Conservation (phyloP, 106 monocot species). For the Acanthochlamys bracteata region DNA sequence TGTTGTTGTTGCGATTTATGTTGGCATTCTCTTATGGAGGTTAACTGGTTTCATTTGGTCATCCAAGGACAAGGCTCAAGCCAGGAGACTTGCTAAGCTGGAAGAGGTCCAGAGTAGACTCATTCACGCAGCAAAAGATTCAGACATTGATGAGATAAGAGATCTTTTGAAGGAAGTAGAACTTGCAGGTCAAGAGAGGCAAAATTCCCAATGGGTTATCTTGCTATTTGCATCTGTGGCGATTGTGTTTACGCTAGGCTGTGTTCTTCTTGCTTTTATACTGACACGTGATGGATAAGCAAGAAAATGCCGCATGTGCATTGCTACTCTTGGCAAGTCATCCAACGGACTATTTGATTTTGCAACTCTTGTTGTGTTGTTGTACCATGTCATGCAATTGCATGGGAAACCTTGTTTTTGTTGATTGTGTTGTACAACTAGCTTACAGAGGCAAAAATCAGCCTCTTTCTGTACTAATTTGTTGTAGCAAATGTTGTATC, state of each 20-base stretch:
- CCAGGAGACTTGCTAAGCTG: conserved; percentile 51
- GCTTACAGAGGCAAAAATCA: too few species aligned
- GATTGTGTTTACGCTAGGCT: conserved; percentile 32
- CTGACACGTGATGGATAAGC: conserved; percentile 74
- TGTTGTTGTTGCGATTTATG: conserved; percentile 87
- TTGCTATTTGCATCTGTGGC: conserved; percentile 43
- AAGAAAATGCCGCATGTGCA: too few species aligned
- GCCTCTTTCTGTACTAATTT: too few species aligned
- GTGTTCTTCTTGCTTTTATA: conserved; percentile 61
- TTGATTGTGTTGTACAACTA: too few species aligned
- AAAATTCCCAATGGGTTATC: conserved; percentile 41
- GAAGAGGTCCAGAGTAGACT: conserved; percentile 56
- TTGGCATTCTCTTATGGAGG: conserved; percentile 84
- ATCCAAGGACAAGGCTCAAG: conserved; percentile 27
- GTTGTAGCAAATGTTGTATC: too few species aligned
- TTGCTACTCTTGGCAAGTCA: too few species aligned
- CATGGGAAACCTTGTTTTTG: too few species aligned
- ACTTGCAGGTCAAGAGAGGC: conserved; percentile 47
- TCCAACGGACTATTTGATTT: not conserved
- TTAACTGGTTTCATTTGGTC: conserved; percentile 89
- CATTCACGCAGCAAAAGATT: conserved; percentile 69
- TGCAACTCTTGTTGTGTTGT: not conserved
- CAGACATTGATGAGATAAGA: conserved; percentile 65
- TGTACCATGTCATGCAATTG: too few species aligned
- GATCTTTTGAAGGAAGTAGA: conserved; percentile 67